These are phyloP conservation scores for Coccinonectria pachysandricola DNA, from an alignment of 2,329 filamentous ascomycete species.

Conservation along the genomic window DNA sequence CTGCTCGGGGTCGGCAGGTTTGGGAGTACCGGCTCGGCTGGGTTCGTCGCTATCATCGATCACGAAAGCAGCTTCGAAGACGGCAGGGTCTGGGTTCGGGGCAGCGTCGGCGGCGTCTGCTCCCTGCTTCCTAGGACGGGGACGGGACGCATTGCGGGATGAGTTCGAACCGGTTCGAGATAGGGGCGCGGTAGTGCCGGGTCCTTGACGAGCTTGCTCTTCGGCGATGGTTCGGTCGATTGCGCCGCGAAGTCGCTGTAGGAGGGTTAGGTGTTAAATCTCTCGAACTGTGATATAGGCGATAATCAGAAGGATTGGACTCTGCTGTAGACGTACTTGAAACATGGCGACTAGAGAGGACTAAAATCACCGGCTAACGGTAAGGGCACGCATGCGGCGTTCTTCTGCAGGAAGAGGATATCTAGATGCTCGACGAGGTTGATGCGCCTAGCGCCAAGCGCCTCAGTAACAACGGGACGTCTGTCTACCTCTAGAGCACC, in stretches of 20 bases:
- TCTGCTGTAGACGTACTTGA: too few species aligned
- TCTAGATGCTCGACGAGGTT: too few species aligned
- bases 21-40: constrained; percentile 51
- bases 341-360: too few species aligned
- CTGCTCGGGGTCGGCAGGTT: constrained; percentile 27
- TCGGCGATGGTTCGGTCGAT: constrained; percentile 84
- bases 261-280: too few species aligned
- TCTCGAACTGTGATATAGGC: too few species aligned
- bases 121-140: constrained; percentile 30
- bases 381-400: too few species aligned
- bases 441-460: too few species aligned
- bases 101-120: constrained; percentile 29
- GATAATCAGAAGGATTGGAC: too few species aligned
- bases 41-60: constrained; percentile 72
- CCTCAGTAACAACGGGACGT: too few species aligned
- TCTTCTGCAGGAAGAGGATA: too few species aligned
- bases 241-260: constrained; percentile 68
- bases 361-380: too few species aligned
- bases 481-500: too few species aligned
- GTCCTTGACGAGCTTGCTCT: constrained; percentile 69
- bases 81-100: constrained; percentile 65
- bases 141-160: constrained; percentile 22
- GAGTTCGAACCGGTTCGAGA: constrained; percentile 28
- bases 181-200: constrained; percentile 34
- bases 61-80: constrained; percentile 79